Evolutionary conservation across 2,329 filamentous ascomycete species (phyloP), one percentile per base, ranked within the genome.

Genomic region (Fusarium goolgardi): DNA sequence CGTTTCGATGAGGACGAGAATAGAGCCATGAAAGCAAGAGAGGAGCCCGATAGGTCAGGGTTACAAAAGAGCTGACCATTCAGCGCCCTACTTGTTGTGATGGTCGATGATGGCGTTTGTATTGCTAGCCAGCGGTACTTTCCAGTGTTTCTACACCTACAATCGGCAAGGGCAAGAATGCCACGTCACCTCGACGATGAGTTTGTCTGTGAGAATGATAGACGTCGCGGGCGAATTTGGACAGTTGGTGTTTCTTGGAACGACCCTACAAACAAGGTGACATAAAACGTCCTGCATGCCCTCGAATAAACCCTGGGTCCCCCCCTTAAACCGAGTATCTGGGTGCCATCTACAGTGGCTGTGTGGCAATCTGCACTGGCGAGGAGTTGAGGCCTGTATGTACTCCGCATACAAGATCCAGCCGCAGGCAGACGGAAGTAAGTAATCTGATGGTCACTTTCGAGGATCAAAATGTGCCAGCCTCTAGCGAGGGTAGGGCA

Each of bases 291-390:
- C 56, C 55, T 72, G 71, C 71, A 71, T 71, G 63, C 69, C 68
- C 56, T 71, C 43, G 54, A 67, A 34, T 55, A 32, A 56, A 63
- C 62, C 71, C 69, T 66, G 63, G 63, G n/a, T n/a, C n/a, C 44
- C 53, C 67, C 61, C 64, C 68, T 65, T 61, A 68, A 72, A 69
- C 71, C 71, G 70, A 73, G 63, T 69, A 67, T 63, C 59, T 72
- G 71, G 71, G 67, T 70, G 54, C 53, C 37, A 64, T 56, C 51
- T 53, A 64, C 51, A 51, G 64, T 73, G 59, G 58, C 59, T 64
- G 53, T 32, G 47, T 64, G 53, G 63, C 63, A 72, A 71, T 63
- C 41, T 59, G 52, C 63, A 63, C 51, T 60, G 44, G 59, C 41
- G 58, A 64, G 40, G 56, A 66, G 54, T 68, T 71, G 63, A 66